Evolutionary conservation across 768 basidiomycete species (phyloP), one percentile per base, ranked within the genome.

Genomic region (Amanita molliuscula): DNA sequence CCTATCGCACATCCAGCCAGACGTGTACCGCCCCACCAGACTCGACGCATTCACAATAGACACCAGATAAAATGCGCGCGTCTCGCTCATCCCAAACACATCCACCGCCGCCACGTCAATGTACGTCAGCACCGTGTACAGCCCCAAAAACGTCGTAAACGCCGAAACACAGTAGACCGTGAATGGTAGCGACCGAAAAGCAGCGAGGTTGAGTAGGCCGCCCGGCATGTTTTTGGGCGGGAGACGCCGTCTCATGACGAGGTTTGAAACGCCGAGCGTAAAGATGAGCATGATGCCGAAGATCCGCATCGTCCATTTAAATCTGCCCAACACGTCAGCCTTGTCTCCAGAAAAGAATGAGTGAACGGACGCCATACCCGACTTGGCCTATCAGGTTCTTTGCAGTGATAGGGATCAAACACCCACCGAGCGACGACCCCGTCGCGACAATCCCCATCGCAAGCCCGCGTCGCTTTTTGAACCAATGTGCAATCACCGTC

Each of bases 61-160:
- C 9, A 85, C 63, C 10, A 84, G 67, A 56, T 88, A 88, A 61
- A 82, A 79, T 0, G 78, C 65, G 45, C 85, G 75, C 33, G 74
- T 62, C 0, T 59, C 53, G 2, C 71, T 62, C 36, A 85, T 62
- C 1, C 81, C 81, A 9, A n/a, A 26, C 6, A 72, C 63, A 9
- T 63, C 58, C 0, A 66, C 61, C 2, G 82, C 81, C 59, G 77
- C 81, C 44, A 78, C 66, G 44, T 78, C 74, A 49, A 85, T 74
- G 55, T 84, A 88, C 0, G 78, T 86, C 44, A 87, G 61, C n/a
- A 79, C 82, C 83, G 83, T 84, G 58, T 86, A 88, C 9, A 88
- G 61, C 3, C 86, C 87, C 10, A 89, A 72, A 62, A 82, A 87
- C 11, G 62, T 65, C 18, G 77, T 58, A 50, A 79, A 73, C 0